Conservation (phyloP, 1,284 basidiomycete species). For the Fistulinella cinereoalba region DNA sequence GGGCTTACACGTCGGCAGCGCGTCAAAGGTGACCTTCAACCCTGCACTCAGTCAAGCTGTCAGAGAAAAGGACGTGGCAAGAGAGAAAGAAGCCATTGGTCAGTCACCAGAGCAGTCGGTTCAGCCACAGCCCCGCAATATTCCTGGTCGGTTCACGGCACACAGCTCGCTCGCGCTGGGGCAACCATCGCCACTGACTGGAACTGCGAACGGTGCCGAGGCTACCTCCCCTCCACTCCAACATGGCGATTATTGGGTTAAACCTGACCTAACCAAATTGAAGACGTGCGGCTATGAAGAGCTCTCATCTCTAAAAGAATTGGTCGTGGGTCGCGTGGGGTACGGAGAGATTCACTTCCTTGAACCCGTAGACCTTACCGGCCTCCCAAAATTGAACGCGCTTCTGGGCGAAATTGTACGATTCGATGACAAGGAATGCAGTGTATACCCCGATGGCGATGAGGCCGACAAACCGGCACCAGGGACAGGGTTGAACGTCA, state of each 20-base stretch:
- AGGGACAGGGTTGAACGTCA: slow-evolving; percentile 89
- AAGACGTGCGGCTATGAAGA: slow-evolving; percentile 70
- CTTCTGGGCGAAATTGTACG: slow-evolving; percentile 86
- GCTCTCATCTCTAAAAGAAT: slow-evolving; percentile 66
- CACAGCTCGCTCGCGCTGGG: slow-evolving; percentile 36
- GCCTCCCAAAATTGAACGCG: slow-evolving; percentile 74
- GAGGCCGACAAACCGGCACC: slow-evolving; percentile 76
- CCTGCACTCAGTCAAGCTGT: slow-evolving; percentile 69
- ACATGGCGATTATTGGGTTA: slow-evolving; percentile 88
- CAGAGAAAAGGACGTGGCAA: slow-evolving; percentile 66
- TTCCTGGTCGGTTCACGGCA: slow-evolving; percentile 50
- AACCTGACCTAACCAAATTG: slow-evolving; percentile 72
- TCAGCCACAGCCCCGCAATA: slow-evolving; percentile 43
- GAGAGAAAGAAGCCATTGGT: slow-evolving; percentile 55
- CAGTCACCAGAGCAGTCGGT: slow-evolving; percentile 32
- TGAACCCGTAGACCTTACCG: slow-evolving; percentile 90
- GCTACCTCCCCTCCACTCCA: slow-evolving; percentile 44
- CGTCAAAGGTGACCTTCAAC: slow-evolving; percentile 64
- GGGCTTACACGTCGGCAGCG: slow-evolving; percentile 37
- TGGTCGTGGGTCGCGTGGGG: slow-evolving; percentile 87
- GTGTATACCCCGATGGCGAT: slow-evolving; percentile 89
- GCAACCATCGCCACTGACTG: slow-evolving; percentile 17
- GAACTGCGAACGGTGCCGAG: slow-evolving; percentile 28
- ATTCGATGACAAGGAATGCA: slow-evolving; percentile 90
- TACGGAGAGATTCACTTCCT: slow-evolving; percentile 91